Evolutionary conservation across 257 asterid species (phyloP), one percentile per base, ranked within the genome.

Genomic region (Jacaranda mimosifolia): DNA sequence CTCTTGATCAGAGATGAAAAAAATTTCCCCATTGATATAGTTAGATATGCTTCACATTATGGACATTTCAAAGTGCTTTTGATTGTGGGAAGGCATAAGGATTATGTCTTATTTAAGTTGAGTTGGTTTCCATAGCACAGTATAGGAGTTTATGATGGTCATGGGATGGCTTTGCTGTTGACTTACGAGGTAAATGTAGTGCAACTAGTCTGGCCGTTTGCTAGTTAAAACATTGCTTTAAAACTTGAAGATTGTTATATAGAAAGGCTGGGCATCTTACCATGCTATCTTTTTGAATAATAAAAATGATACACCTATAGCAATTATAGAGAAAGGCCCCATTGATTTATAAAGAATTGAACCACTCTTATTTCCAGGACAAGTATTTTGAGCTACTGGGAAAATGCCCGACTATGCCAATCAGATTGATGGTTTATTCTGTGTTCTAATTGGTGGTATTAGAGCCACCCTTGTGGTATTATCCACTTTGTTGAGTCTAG

Each of bases 401-500:
- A 12, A 15, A 32, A 59, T 35, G 26, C 70, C 14, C 18, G 5
- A 38, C 15, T 1, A 0, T 36, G 49, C 32, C 71, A 42, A 12
- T 51, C 12, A 74, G 52, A 49, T 35, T 62, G 46, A n/a, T 51
- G 19, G 64, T 38, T 26, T 75, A 52, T 38, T 62, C n/a, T 49
- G 39, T 46, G 8, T 46, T 46, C 11, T 48, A 48, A 32, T 63
- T 74, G 72, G 70, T 62, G 63, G 63, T 46, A 46, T 43, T 14
- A 46, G 78, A 35, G 17, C 72, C 58, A 67, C 48, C 43, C 14
- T 38, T 42, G 0, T 60, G 66, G 42, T 72, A 70, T 73, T 58
- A 58, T 7, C 39, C 38, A 60, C 36, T 59, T 57, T 62, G 62
- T 59, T 52, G 40, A 43, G 38, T 15, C 5, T 36, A 46, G 68